phyloP scores from a whole-genome alignment of 192 early-diverging fungal species.

The Entomortierella chlamydospora region DNA sequence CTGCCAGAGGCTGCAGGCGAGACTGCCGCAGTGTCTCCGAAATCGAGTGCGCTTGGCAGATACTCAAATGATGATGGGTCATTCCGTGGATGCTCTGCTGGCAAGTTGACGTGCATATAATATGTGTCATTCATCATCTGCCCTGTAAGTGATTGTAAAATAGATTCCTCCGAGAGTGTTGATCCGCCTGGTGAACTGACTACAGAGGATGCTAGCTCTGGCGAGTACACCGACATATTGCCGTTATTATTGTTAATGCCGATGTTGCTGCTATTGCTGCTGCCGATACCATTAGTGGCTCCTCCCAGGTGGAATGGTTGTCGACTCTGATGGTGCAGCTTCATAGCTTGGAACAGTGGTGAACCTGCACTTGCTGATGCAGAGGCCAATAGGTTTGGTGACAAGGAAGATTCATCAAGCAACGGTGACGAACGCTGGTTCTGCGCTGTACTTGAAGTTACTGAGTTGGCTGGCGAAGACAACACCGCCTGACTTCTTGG shows the following conservation, averaged over 20 bases:
- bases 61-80: conserved; percentile 25
- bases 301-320: too few relatives aligned
- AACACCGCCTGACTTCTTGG: conserved; percentile 2
- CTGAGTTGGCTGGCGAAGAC: conserved; percentile 13
- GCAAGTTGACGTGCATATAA: conserved; percentile 21
- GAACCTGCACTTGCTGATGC: background rate
- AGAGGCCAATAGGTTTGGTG: background rate
- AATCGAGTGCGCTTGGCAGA: conserved; percentile 33
- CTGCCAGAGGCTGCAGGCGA: conserved; percentile 22
- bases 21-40: conserved; percentile 30
- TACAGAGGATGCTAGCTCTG: conserved; percentile 18
- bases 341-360: conserved; percentile 1
- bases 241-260: too few relatives aligned
- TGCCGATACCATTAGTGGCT: too few relatives aligned
- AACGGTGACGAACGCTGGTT: background rate
- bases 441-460: background rate
- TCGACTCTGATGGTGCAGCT: conserved; percentile 3
- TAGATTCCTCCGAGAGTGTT: conserved; percentile 17
- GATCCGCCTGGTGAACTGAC: conserved; percentile 10
- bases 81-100: conserved; percentile 34
- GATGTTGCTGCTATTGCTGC: too few relatives aligned
- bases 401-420: background rate
- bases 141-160: conserved; percentile 26
- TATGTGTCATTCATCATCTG: conserved; percentile 21
- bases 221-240: conserved; percentile 1